Percentiles rank a stretch among this genome's conserved stretches.
These are phyloP conservation scores for Cyamopsis tetragonoloba DNA, from an alignment of 306 rosid species.

Conservation along the genomic window DNA sequence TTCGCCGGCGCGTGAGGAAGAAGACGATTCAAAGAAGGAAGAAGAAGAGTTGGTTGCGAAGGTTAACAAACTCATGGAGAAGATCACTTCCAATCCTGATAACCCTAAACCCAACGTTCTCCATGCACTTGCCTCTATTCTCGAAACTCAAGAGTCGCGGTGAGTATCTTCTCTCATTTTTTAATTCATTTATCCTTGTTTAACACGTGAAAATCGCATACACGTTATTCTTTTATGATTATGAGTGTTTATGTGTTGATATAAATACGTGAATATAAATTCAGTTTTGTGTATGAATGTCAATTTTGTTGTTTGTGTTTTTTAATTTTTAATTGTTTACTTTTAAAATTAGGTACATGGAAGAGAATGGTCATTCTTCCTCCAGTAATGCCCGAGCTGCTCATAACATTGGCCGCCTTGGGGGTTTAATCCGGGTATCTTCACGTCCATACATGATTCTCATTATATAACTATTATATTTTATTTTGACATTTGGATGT, in stretches of 20 bases:
- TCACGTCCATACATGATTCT: not conserved
- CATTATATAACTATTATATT: too few relatives aligned
- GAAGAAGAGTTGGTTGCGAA: slow-evolving; percentile 66
- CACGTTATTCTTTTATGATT: not conserved
- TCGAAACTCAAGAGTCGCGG: slow-evolving; percentile 78
- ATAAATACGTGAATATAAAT: not conserved
- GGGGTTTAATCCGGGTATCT: slow-evolving; percentile 72
- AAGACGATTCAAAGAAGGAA: slow-evolving; percentile 68
- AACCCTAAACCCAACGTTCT: slow-evolving; percentile 71
- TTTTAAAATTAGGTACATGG: slow-evolving; percentile 70
- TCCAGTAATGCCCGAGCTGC: slow-evolving; percentile 76
- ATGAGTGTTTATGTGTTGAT: not conserved
- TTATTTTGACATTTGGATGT: not conserved
- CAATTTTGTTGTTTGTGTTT: not conserved
- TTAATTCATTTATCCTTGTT: not conserved
- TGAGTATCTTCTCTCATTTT: slow-evolving; percentile 1
- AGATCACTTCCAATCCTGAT: slow-evolving; percentile 63
- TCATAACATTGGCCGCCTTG: slow-evolving; percentile 79
- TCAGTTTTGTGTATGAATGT: not conserved
- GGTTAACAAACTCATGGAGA: slow-evolving; percentile 84
- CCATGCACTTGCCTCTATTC: slow-evolving; percentile 83
- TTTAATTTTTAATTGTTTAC: not conserved
- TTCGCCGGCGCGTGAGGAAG: slow-evolving; percentile 43
- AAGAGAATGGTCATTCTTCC: slow-evolving; percentile 69
- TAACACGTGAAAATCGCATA: not conserved